Conservation (phyloP, 148 eudicot genomes). For the Spergularia marina region DNA sequence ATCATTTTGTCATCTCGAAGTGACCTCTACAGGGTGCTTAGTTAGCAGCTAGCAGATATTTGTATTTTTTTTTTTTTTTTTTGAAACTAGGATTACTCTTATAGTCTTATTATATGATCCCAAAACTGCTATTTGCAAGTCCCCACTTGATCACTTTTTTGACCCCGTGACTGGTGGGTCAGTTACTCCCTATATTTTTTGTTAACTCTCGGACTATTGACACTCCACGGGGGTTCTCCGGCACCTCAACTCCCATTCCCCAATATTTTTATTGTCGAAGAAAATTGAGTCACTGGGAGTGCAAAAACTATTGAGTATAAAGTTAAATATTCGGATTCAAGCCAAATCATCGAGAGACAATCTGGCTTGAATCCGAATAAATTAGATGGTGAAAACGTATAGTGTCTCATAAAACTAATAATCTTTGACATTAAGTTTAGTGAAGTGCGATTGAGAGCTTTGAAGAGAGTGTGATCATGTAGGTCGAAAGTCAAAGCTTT, state of each 20-base stretch:
- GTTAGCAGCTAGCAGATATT: slow-evolving; percentile 8
- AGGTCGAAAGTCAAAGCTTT: slow-evolving; percentile 27
- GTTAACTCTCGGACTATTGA: neutral
- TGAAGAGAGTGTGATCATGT: slow-evolving; percentile 14
- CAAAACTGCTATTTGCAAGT: slow-evolving; percentile 9
- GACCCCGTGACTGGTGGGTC: slow-evolving; percentile 30
- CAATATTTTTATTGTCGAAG: neutral
- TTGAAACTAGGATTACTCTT: neutral
- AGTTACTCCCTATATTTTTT: neutral
- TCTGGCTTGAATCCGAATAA: too few species aligned
- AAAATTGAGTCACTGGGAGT: neutral
- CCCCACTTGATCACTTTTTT: slow-evolving; percentile 28
- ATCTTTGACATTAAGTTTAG: neutral
- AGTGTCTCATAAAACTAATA: too few species aligned
- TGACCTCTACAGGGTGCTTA: slow-evolving; percentile 7
- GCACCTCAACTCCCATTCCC: neutral
- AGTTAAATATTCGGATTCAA: too few species aligned
- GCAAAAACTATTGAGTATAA: neutral
- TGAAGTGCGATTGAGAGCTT: neutral
- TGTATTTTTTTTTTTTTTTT: neutral
- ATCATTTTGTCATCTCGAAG: slow-evolving; percentile 9
- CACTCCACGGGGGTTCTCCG: neutral
- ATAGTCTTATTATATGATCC: slow-evolving; percentile 15
- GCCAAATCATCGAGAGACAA: too few species aligned
- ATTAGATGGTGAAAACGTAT: too few species aligned